A percentile compares a stretch with the other conserved stretches of the same genome.
Conservation (phyloP, 2,329 filamentous ascomycete species). For the Ceratocystis papillata region DNA sequence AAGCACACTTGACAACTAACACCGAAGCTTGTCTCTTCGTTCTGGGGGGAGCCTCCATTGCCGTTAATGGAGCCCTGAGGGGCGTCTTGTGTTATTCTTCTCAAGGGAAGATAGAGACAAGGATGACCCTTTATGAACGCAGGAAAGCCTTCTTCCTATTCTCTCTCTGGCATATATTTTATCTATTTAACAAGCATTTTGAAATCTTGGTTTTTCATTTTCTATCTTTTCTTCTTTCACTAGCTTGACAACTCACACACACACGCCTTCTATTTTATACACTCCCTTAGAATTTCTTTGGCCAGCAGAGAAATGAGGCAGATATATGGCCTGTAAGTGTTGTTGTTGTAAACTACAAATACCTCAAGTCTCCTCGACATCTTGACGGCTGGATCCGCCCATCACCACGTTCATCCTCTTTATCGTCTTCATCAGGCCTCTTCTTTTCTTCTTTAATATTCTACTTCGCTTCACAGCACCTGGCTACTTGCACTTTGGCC, state of each 20-base stretch:
- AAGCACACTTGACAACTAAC: constrained; percentile 5
- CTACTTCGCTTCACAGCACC: not conserved
- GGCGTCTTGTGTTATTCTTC: not conserved
- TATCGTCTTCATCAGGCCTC: not conserved
- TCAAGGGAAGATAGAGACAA: constrained; percentile 1
- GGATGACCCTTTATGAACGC: not conserved
- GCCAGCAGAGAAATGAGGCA: not conserved
- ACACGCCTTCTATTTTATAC: not conserved
- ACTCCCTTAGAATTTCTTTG: not conserved
- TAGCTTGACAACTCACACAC: not conserved
- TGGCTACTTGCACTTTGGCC: not conserved
- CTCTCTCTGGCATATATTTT: not conserved
- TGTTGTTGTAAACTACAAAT: constrained; percentile 4
- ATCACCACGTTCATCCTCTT: not conserved
- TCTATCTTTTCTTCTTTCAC: not conserved
- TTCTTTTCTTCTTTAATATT: not conserved
- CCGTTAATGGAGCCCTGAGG: not conserved
- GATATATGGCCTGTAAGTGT: not conserved
- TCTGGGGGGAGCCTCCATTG: not conserved
- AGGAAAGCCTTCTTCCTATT: not conserved
- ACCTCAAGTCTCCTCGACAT: constrained; percentile 5
- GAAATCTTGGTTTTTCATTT: not conserved
- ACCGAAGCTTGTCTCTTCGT: not conserved
- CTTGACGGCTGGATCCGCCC: not conserved
- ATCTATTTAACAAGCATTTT: not conserved